phyloP scores from a whole-genome alignment of 2,329 filamentous ascomycete genomes.

The Beauveria pseudobassiana region DNA sequence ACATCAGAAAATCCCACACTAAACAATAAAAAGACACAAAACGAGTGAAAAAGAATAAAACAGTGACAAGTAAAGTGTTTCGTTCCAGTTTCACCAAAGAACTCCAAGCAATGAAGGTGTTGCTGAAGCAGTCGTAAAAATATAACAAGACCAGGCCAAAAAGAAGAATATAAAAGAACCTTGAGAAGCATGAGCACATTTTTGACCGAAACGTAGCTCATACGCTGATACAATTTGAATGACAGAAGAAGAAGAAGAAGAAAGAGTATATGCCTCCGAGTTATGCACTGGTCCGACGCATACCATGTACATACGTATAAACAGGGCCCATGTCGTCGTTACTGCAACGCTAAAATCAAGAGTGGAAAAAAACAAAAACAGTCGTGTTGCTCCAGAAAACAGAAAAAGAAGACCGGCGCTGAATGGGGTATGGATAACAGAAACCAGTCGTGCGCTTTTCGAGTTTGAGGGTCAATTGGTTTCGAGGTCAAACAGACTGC shows the following conservation, averaged over 20 bases:
- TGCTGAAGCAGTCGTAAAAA: constrained; percentile 13
- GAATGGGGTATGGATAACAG: not conserved
- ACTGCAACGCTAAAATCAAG: constrained; percentile 8
- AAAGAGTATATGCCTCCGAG: not conserved
- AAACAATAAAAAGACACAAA: constrained; percentile 17
- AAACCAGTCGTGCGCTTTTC: constrained; percentile 3
- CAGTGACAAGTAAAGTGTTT: not conserved
- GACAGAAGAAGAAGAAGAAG: not conserved
- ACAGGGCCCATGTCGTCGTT: constrained; percentile 8
- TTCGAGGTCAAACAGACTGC: not conserved
- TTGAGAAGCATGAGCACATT: not conserved
- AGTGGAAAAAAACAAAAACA: not conserved
- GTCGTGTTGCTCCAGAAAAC: not conserved
- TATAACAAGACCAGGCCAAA: constrained; percentile 11
- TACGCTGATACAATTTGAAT: constrained; percentile 2
- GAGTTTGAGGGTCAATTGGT: not conserved
- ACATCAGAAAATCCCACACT: constrained; percentile 8
- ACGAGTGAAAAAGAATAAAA: constrained; percentile 16
- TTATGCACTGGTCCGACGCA: constrained; percentile 2
- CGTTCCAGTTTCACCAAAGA: constrained; percentile 12
- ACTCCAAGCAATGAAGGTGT: constrained; percentile 10
- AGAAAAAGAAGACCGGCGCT: constrained; percentile 1
- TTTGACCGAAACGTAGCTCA: not conserved
- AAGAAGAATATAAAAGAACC: not conserved
- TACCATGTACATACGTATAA: constrained; percentile 8